These are phyloP conservation scores for Carex myosuroides DNA, from an alignment of 176 grass and related monocot genomes.

Conservation along the genomic window DNA sequence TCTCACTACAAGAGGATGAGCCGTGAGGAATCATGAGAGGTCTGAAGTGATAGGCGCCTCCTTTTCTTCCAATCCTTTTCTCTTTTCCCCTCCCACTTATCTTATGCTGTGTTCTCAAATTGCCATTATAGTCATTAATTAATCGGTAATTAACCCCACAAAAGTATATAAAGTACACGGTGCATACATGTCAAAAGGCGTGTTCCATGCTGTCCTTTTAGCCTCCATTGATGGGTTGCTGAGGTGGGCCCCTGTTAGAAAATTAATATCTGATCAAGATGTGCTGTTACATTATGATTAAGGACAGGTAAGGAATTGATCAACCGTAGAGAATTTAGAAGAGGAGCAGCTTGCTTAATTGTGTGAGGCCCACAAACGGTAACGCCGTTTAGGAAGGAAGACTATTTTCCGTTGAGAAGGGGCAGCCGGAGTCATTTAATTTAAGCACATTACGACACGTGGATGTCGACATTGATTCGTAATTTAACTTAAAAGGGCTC, in stretches of 20 bases:
- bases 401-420: neutral
- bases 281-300: slow-evolving; percentile 1
- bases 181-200: neutral
- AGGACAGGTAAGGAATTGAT: slow-evolving; percentile 12
- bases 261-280: slow-evolving; percentile 20
- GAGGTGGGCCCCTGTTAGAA: slow-evolving; percentile 3
- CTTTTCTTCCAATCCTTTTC: slow-evolving; percentile 26
- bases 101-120: neutral
- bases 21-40: slow-evolving; percentile 37
- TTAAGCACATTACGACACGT: neutral
- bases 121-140: slow-evolving; percentile 20
- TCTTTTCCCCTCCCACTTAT: slow-evolving; percentile 19
- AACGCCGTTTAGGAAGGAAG: neutral
- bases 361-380: neutral
- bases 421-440: neutral
- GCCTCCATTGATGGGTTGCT: neutral
- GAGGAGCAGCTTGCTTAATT: too few species aligned
- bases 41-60: slow-evolving; percentile 17
- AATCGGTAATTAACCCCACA: slow-evolving; percentile 11
- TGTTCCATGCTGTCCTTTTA: neutral
- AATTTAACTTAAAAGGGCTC: neutral
- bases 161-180: too few species aligned
- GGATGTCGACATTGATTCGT: slow-evolving; percentile 23
- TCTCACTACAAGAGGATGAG: slow-evolving; percentile 14
- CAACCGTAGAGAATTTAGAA: neutral